Percentiles rank a stretch among this genome's conserved stretches.
These are phyloP conservation scores for Goniomonas avonlea DNA, from an alignment of 78 protist genomes.

Conservation along the genomic window DNA sequence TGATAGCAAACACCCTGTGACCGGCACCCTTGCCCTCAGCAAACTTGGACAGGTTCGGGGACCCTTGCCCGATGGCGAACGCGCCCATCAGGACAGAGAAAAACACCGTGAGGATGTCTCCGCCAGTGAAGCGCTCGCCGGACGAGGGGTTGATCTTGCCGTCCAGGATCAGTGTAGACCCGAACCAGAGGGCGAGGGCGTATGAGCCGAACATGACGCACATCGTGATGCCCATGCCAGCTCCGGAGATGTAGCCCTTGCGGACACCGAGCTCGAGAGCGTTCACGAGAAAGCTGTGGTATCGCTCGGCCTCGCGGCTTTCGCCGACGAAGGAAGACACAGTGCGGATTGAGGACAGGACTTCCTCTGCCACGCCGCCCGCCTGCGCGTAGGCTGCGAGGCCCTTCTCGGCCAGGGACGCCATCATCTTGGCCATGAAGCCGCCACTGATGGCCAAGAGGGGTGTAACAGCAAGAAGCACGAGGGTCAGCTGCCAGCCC, in stretches of 20 bases:
- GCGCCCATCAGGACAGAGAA: background rate
- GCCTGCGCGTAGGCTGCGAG: background rate
- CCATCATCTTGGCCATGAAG: conserved; percentile 7
- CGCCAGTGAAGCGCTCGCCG: background rate
- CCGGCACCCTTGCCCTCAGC: too few species aligned
- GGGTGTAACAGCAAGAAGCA: background rate
- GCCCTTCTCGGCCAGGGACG: background rate
- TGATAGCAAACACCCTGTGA: too few species aligned
- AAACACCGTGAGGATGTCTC: conserved; percentile 20
- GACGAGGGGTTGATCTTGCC: background rate
- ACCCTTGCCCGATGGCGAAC: background rate
- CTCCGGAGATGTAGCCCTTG: background rate
- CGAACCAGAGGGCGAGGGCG: conserved; percentile 25
- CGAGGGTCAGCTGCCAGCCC: conserved; percentile 9
- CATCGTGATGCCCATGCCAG: conserved; percentile 3
- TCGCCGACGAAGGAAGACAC: background rate
- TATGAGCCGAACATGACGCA: background rate
- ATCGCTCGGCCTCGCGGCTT: background rate
- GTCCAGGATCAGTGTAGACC: conserved; percentile 9
- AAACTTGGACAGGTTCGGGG: too few species aligned
- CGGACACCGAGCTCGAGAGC: background rate
- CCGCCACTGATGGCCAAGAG: background rate
- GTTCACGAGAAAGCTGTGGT: background rate
- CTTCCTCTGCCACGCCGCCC: background rate
- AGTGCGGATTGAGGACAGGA: background rate